phyloP scores from a whole-genome alignment of 768 basidiomycete genomes.

The Trametes cingulata region DNA sequence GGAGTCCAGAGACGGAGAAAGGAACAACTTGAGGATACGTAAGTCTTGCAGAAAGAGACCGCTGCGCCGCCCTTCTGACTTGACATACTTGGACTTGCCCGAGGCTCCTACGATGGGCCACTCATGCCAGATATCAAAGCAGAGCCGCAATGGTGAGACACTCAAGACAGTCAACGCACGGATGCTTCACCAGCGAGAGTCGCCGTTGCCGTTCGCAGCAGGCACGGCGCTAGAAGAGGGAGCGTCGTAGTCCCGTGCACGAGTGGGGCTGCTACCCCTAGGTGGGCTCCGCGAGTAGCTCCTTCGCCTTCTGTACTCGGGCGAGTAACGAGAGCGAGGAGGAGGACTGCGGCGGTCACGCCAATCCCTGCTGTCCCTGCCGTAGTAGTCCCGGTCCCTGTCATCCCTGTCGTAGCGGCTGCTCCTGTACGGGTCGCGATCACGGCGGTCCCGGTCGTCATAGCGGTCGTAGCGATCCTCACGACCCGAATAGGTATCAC shows the following conservation, averaged over 20 bases:
- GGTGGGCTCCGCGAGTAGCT: constrained; percentile 83
- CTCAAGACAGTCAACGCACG: constrained; percentile 22
- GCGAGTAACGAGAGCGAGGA: constrained; percentile 66
- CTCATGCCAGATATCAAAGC: constrained; percentile 32
- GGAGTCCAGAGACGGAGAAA: constrained; percentile 40
- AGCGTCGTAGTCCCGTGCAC: constrained; percentile 47
- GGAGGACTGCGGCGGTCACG: constrained; percentile 80
- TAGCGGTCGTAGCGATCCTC: constrained; percentile 43
- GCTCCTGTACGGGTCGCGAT: constrained; percentile 46
- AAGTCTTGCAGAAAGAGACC: constrained; percentile 27
- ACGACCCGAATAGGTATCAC: constrained; percentile 40
- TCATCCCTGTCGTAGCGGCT: constrained; percentile 48
- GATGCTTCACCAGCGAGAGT: constrained; percentile 62
- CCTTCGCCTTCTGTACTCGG: constrained; percentile 71
- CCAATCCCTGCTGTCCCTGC: constrained; percentile 74
- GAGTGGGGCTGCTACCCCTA: constrained; percentile 59
- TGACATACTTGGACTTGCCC: constrained; percentile 37
- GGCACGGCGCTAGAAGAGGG: constrained; percentile 35
- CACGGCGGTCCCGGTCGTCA: constrained; percentile 46
- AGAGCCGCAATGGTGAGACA: constrained; percentile 25
- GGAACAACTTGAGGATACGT: constrained; percentile 26
- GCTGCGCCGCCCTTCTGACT: constrained; percentile 28
- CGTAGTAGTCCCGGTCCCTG: constrained; percentile 54
- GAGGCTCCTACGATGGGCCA: constrained; percentile 16
- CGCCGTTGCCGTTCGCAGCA: constrained; percentile 39